Percentiles rank a stretch among this genome's conserved stretches.
Conservation (phyloP, 1,284 basidiomycete species). For the Sanghuangporus baumii region DNA sequence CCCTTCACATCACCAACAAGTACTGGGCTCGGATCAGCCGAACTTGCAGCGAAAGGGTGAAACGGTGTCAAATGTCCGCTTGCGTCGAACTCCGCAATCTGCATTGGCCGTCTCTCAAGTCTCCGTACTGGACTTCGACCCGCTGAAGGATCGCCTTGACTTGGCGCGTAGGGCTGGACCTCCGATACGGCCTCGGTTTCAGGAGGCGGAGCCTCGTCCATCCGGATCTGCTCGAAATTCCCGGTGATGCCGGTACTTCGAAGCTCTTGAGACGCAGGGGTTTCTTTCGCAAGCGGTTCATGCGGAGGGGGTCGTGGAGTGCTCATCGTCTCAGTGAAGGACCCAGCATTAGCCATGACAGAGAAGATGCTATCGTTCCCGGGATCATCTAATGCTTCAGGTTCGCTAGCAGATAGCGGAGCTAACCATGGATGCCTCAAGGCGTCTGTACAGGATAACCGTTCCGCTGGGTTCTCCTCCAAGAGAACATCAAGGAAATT, state of each 20-base stretch:
- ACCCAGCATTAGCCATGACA: background rate
- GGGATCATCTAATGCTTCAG: background rate
- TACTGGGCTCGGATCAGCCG: background rate
- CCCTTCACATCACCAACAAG: background rate
- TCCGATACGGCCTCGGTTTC: background rate
- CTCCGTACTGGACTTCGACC: background rate
- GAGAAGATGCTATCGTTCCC: background rate
- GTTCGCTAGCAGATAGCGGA: background rate
- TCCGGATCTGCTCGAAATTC: slow-evolving; percentile 10
- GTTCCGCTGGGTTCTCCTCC: slow-evolving; percentile 42
- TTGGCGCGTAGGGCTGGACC: background rate
- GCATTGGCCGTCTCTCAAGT: slow-evolving; percentile 9
- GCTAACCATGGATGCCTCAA: slow-evolving; percentile 63
- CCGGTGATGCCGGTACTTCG: background rate
- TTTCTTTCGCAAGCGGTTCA: background rate
- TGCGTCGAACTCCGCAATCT: slow-evolving; percentile 4
- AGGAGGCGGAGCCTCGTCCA: slow-evolving; percentile 1
- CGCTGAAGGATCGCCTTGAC: background rate
- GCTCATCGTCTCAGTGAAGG: background rate
- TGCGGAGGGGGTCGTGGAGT: background rate
- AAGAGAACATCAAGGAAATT: slow-evolving; percentile 47
- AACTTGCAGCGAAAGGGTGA: background rate
- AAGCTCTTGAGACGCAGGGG: background rate
- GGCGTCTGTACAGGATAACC: slow-evolving; percentile 57
- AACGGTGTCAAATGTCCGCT: slow-evolving; percentile 3